A percentile compares a stretch with the other conserved stretches of the same genome.
Conservation (phyloP, 176 grass and related monocot species). For the Zea luxurians region DNA sequence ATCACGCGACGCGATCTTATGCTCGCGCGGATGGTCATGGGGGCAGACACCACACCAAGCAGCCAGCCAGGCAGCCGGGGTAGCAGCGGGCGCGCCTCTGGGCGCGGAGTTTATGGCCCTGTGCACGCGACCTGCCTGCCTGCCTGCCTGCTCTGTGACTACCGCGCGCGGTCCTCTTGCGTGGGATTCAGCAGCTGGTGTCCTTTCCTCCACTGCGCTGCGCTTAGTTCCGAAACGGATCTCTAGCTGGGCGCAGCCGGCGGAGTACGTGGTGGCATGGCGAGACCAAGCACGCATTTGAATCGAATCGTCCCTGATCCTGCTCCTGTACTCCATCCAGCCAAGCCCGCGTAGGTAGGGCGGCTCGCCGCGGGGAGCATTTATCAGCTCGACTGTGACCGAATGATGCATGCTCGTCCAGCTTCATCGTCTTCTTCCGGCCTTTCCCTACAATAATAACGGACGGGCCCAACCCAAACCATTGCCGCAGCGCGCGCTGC, state of each 20-base stretch:
- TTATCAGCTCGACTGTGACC: conserved; percentile 17
- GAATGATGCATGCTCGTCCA: background rate
- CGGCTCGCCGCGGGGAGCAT: background rate
- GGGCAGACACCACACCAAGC: background rate
- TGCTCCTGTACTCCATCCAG: background rate
- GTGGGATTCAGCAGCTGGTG: conserved; percentile 43
- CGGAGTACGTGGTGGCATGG: background rate
- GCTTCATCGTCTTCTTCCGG: background rate
- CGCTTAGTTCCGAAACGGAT: conserved; percentile 7
- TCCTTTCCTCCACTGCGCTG: conserved; percentile 6
- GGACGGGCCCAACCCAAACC: background rate
- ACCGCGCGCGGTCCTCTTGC: background rate
- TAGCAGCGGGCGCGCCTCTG: conserved; percentile 12
- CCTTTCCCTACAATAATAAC: background rate
- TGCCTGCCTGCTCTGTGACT: background rate
- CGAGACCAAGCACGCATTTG: background rate
- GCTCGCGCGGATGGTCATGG: conserved; percentile 20
- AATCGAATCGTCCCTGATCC: background rate
- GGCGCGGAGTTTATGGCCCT: conserved; percentile 27
- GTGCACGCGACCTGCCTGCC: background rate
- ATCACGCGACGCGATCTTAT: conserved; percentile 25
- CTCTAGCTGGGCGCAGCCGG: too few relatives aligned
- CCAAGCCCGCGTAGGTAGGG: background rate
- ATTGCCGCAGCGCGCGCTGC: conserved; percentile 31
- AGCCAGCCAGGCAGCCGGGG: background rate